Percentiles rank a stretch among this genome's conserved stretches.
Evolutionary conservation across 345 rosid genomes (phyloP).

Genomic region (Hibiscus trionum): DNA sequence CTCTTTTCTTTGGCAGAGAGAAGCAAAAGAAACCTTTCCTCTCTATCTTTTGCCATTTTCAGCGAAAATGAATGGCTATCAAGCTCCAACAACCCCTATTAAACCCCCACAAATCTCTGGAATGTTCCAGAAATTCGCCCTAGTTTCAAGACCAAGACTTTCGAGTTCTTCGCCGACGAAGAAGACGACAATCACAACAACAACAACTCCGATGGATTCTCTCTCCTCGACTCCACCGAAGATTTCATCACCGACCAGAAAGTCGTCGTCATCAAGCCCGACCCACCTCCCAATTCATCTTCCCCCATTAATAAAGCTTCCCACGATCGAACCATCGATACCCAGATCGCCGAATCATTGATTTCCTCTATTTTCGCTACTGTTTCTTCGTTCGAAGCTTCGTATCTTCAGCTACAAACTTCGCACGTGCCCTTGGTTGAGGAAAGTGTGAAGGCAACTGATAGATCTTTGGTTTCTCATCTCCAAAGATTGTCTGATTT

Average conservation of each 20-base stretch:
- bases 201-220: slow-evolving; percentile 36
- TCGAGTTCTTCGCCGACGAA: slow-evolving; percentile 77
- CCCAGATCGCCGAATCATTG: slow-evolving; percentile 43
- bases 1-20: not conserved
- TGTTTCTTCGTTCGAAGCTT: not conserved
- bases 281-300: slow-evolving; percentile 23
- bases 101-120: slow-evolving; percentile 78
- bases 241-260: too few relatives aligned
- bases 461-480: slow-evolving; percentile 14
- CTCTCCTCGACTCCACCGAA: not conserved
- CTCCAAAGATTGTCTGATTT: too few relatives aligned
- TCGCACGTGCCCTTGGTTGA: slow-evolving; percentile 75
- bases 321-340: slow-evolving; percentile 29
- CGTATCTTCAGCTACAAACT: slow-evolving; percentile 26
- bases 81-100: slow-evolving; percentile 19
- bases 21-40: not conserved
- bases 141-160: slow-evolving; percentile 83
- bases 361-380: slow-evolving; percentile 73
- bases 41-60: slow-evolving; percentile 3
- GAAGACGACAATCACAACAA: slow-evolving; percentile 17
- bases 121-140: slow-evolving; percentile 23
- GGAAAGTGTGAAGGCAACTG: slow-evolving; percentile 53
- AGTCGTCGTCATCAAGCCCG: too few relatives aligned
- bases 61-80: slow-evolving; percentile 32
- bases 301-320: slow-evolving; percentile 3